phyloP scores from a whole-genome alignment of 2,329 filamentous ascomycete species.

The Colletotrichum costaricense region DNA sequence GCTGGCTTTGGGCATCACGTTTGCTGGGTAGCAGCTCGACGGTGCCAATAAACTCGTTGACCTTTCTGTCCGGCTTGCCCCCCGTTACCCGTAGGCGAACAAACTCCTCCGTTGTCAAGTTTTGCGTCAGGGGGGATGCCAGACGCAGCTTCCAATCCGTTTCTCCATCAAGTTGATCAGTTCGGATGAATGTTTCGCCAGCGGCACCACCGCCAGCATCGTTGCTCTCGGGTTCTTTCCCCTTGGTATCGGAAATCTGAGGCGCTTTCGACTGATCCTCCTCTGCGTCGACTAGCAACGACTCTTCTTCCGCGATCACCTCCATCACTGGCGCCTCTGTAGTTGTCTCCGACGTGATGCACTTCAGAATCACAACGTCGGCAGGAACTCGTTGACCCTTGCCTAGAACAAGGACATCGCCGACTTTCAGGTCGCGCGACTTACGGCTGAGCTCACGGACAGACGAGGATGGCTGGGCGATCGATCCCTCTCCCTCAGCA shows the following conservation, averaged over 20 bases:
- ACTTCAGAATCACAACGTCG: slow-evolving; percentile 93
- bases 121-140: slow-evolving; percentile 87
- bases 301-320: slow-evolving; percentile 45
- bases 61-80: slow-evolving; percentile 90
- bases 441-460: slow-evolving; percentile 80
- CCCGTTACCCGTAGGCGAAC: slow-evolving; percentile 78
- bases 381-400: slow-evolving; percentile 96
- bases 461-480: slow-evolving; percentile 56
- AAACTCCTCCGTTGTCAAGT: slow-evolving; percentile 78
- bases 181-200: slow-evolving; percentile 96
- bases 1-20: slow-evolving; percentile 58
- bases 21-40: slow-evolving; percentile 76
- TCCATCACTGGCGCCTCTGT: slow-evolving; percentile 41
- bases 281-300: slow-evolving; percentile 54
- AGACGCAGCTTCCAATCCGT: slow-evolving; percentile 98
- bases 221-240: slow-evolving; percentile 45
- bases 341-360: slow-evolving; percentile 69
- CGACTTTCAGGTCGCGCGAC: slow-evolving; percentile 90
- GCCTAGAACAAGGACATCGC: slow-evolving; percentile 91
- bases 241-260: slow-evolving; percentile 43
- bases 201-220: slow-evolving; percentile 56
- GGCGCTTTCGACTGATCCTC: slow-evolving; percentile 42
- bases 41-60: slow-evolving; percentile 95
- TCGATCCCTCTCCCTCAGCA: slow-evolving; percentile 54
- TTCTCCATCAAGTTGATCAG: slow-evolving; percentile 96